A percentile compares a stretch with the other conserved stretches of the same genome.
Conservation (phyloP, 768 basidiomycete species). For the Tulasnella sp. region DNA sequence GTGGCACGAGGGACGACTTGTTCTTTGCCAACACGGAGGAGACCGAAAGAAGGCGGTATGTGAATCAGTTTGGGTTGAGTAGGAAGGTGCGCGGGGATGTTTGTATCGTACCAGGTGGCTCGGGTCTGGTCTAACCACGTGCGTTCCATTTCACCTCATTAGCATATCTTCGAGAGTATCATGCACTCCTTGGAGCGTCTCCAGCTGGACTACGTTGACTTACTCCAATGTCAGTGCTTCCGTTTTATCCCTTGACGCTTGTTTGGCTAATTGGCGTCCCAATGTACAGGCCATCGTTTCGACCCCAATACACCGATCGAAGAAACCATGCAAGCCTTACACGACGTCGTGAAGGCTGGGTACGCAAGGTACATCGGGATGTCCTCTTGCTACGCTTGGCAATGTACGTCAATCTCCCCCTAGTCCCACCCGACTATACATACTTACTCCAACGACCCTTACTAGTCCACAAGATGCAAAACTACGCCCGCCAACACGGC, state of each 20-base stretch:
- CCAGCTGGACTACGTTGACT: conserved; percentile 36
- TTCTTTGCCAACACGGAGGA: neutral
- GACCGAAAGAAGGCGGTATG: conserved; percentile 9
- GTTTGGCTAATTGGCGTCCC: neutral
- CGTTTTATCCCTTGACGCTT: neutral
- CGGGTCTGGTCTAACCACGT: neutral
- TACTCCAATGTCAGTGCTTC: conserved; percentile 31
- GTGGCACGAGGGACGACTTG: neutral
- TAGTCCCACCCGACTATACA: neutral
- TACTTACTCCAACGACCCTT: neutral
- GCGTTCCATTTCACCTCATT: conserved; percentile 5
- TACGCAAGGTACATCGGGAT: conserved; percentile 33
- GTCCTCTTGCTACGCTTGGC: conserved; percentile 12
- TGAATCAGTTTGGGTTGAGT: conserved; percentile 8
- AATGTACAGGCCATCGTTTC: conserved; percentile 26
- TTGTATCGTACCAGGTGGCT: neutral
- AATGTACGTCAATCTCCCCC: neutral
- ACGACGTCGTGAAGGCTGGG: conserved; percentile 40
- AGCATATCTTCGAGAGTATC: conserved; percentile 41
- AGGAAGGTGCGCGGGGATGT: conserved; percentile 7
- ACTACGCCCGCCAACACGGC: conserved; percentile 14
- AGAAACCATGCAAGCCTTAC: conserved; percentile 8
- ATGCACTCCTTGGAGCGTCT: conserved; percentile 32
- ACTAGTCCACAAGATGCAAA: conserved; percentile 10
- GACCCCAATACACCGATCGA: conserved; percentile 38